Evolutionary conservation across 1,284 basidiomycete genomes (phyloP).

Genomic region (Pseudozyma thailandica): DNA sequence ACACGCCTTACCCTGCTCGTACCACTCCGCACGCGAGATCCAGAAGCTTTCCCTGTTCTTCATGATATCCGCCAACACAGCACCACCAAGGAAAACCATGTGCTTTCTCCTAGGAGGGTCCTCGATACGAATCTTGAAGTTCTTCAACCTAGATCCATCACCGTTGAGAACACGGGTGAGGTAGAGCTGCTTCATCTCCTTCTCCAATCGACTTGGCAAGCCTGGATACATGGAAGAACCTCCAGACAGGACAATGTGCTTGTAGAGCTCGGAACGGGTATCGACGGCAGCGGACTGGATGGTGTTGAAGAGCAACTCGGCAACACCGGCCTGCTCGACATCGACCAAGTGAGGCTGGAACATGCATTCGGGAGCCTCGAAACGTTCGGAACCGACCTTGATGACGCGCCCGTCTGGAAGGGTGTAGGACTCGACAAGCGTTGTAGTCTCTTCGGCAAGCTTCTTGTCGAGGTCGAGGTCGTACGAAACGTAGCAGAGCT

Average conservation of each 20-base stretch:
- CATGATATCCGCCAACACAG: conserved; percentile 88
- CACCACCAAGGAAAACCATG: conserved; percentile 98
- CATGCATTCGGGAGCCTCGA: conserved; percentile 99
- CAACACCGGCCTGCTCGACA: conserved; percentile 94
- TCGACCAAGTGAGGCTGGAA: conserved; percentile 99
- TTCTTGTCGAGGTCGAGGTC: conserved; percentile 94
- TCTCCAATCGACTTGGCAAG: conserved; percentile 92
- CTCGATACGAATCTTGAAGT: conserved; percentile 99
- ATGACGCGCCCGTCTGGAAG: conserved; percentile 95
- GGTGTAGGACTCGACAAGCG: conserved; percentile 95
- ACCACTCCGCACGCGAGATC: conserved; percentile 67
- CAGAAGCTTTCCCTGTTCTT: conserved; percentile 93
- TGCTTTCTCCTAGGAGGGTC: conserved; percentile 97
- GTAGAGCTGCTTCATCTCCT: conserved; percentile 99
- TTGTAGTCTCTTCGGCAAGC: conserved; percentile 94
- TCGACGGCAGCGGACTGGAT: conserved; percentile 94
- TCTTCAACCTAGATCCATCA: conserved; percentile 90
- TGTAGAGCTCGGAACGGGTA: conserved; percentile 90
- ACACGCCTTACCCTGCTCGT: conserved; percentile 64
- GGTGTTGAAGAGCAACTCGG: conserved; percentile 96
- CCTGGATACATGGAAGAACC: conserved; percentile 97
- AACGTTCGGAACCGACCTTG: conserved; percentile 98
- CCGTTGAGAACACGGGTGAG: conserved; percentile 86
- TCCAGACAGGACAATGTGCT: conserved; percentile 96
- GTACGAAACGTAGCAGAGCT: conserved; percentile 94